A percentile compares a stretch with the other conserved stretches of the same genome.
These are phyloP conservation scores for Diaporthe sp. DNA, from an alignment of 2,329 filamentous ascomycete species.

Conservation along the genomic window DNA sequence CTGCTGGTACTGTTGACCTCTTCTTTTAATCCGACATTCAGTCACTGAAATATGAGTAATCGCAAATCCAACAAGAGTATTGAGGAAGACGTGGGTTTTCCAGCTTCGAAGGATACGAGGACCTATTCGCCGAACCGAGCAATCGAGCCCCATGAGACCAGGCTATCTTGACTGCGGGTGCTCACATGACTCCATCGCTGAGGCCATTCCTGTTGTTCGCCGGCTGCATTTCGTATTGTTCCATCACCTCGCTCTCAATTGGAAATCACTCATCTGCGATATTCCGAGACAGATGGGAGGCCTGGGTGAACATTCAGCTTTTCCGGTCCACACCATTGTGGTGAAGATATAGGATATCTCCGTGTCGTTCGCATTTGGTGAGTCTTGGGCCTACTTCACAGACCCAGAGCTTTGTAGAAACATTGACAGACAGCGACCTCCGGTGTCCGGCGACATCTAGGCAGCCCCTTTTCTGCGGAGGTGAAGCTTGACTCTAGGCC, in stretches of 20 bases:
- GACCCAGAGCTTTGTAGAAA: not conserved
- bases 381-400: no score
- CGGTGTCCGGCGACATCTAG: not conserved
- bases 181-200: not conserved
- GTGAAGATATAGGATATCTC: not conserved
- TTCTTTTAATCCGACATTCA: not conserved
- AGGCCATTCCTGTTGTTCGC: not conserved
- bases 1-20: not conserved
- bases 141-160: not conserved
- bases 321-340: not conserved
- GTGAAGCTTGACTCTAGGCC: not conserved
- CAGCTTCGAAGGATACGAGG: not conserved
- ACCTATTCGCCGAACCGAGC: not conserved
- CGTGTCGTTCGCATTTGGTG: not conserved
- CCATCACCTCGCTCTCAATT: not conserved
- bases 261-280: not conserved
- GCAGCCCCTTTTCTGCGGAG: not conserved
- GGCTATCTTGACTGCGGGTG: not conserved
- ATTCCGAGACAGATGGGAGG: not conserved
- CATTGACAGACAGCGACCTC: not conserved
- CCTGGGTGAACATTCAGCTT: no score
- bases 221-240: no score
- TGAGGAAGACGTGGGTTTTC: not conserved
- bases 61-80: not conserved
- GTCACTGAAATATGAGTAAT: not conserved